Base-by-base conservation (phyloP, 169 alveolate genomes). In the Plasmodium malariae region DNA sequence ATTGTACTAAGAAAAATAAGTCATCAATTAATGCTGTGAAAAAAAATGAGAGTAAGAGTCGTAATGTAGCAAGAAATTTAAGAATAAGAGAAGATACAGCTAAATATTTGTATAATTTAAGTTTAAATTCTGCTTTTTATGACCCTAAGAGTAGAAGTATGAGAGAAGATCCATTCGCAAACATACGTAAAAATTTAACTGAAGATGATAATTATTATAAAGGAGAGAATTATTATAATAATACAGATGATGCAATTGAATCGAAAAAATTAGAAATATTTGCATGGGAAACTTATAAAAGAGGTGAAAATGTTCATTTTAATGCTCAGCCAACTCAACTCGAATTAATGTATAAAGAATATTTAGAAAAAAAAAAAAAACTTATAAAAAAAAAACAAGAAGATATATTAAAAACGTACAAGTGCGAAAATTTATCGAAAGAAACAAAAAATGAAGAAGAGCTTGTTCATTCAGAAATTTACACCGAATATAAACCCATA, bases 71-170 rank as follows among this genome's bases (percentile, higher is more conserved):
- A 9, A 95, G 98, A 76, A 97, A 98, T 91, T 93, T 98, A 80
- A 96, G 99, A 63, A 97, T 97, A 30, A 94, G 99, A 51, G 99
- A 98, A 80, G 99, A 99, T 88, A 97, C 98, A 54, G 99, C 99
- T 17, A 97, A 97, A 91, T 99, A 99, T 91, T 92, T 98, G 6
- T 93, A 96, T 63, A 97, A 98, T 90, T 74, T 98, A 72, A 99
- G 98, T 91, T 95, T 96, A 30, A 96, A 97, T 86, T 97, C 99
- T 12, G 99, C 99, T 32, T 96, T 78, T 88, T 98, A 98, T 93
- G 99, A 98, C 90, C 99, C 99, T 28, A 98, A 98, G 88, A 96
- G 98, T 26, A 94, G 99, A 70, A 93, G 99, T 34, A 96, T 98
- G 98, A 94, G 99, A 51, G 99, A 96, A 65, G 97, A 97, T 78